These are phyloP conservation scores for Dianthus caryophyllus DNA, from an alignment of 148 eudicot species.

Conservation along the genomic window DNA sequence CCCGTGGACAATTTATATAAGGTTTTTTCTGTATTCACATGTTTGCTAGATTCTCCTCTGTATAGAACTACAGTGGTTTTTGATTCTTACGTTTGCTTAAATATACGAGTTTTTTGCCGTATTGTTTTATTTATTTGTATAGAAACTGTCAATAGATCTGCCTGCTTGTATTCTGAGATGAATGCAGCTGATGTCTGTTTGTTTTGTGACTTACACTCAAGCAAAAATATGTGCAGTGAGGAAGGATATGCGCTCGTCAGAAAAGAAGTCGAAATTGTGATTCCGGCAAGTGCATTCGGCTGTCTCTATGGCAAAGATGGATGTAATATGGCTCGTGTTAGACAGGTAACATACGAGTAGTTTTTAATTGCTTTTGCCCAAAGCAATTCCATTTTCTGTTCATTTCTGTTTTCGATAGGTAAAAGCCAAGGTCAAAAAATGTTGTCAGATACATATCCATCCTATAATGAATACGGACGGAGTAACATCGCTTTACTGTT, in stretches of 20 bases:
- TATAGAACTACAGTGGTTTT: no score
- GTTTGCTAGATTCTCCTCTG: no score
- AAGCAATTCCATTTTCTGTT: no score
- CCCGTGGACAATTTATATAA: no score
- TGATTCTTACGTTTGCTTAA: no score
- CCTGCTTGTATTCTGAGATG: not conserved
- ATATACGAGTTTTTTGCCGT: not conserved
- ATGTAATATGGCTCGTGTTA: conserved; percentile 15
- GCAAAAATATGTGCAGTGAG: conserved; percentile 9
- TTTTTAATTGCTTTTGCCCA: not conserved
- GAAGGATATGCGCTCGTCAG: conserved; percentile 8
- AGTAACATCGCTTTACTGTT: no score
- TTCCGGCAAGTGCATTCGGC: conserved; percentile 14
- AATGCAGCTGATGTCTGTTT: not conserved
- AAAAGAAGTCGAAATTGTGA: conserved; percentile 18
- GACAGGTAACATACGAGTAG: conserved; percentile 6
- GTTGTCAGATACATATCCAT: no score
- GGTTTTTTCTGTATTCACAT: no score
- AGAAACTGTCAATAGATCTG: not conserved
- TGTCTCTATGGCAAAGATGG: conserved; percentile 19
- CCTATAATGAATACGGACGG: no score
- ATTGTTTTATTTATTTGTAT: not conserved
- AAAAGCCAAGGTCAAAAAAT: no score
- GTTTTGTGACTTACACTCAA: not conserved
- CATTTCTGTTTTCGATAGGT: no score